These are phyloP conservation scores for Aspergillus taichungensis DNA, from an alignment of 495 filamentous ascomycete species.

Conservation along the genomic window DNA sequence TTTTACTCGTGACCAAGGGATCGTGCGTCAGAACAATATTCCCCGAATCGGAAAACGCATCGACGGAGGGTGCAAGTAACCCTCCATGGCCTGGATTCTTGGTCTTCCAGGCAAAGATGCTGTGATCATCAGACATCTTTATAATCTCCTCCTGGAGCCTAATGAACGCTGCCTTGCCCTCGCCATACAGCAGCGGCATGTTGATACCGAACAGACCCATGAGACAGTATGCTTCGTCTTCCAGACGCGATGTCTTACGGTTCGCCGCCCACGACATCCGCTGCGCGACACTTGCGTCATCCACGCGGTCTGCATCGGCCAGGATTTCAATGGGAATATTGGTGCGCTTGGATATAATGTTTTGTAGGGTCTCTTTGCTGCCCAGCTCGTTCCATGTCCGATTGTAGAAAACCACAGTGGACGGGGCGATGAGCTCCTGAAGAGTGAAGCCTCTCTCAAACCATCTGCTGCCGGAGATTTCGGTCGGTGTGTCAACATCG, in stretches of 20 bases:
- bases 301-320: neutral
- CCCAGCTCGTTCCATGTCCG: conserved; percentile 14
- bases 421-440: conserved; percentile 10
- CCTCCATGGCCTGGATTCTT: conserved; percentile 1
- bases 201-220: conserved; percentile 25
- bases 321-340: conserved; percentile 7
- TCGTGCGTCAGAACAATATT: conserved; percentile 1
- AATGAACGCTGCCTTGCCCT: conserved; percentile 21
- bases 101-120: conserved; percentile 15
- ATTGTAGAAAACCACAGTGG: conserved; percentile 12
- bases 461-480: conserved; percentile 1
- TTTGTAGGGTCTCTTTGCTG: conserved; percentile 7
- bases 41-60: conserved; percentile 6
- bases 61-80: conserved; percentile 6
- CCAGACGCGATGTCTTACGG: conserved; percentile 16
- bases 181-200: conserved; percentile 31
- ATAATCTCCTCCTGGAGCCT: conserved; percentile 23
- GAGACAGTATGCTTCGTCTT: conserved; percentile 27
- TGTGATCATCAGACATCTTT: conserved; percentile 9
- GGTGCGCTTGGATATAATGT: conserved; percentile 10
- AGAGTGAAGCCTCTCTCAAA: conserved; percentile 9
- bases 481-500: conserved; percentile 10
- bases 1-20: neutral
- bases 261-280: conserved; percentile 26
- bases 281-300: conserved; percentile 10